Evolutionary conservation across 2,329 filamentous ascomycete genomes (phyloP), one percentile per base, ranked within the genome.

Genomic region (Cordyceps tenuipes): DNA sequence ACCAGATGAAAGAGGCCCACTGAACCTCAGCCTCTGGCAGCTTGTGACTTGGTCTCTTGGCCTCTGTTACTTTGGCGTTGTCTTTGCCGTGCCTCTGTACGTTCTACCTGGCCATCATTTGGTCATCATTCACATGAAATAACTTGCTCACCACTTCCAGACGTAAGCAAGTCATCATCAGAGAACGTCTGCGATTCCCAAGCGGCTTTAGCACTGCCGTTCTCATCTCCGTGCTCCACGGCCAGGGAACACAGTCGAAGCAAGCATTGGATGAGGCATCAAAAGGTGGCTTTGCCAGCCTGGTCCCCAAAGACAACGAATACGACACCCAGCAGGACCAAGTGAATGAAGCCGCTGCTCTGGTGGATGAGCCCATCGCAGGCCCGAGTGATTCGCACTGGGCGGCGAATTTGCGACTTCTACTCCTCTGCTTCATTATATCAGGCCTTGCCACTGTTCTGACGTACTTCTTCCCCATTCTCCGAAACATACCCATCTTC

Each of bases 121-220:
- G 54, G 21, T 29, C 39, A 15, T 9, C 7, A 34, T 6, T 26
- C 3, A 47, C 4, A 15, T 10, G 7, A 12, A 7, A 8, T 3
- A 41, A 19, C 19, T 62, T 21, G 44, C 64, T 51, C 41, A 50
- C 46, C 13, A 26, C 7, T 15, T 34, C 17, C 29, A 83, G 80
- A 59, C 82, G 94, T 51, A 88, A 86, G 60, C 91, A 99, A 75
- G 92, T 97, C 59, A 95, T 99, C 62, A 90, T 99, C 59, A 78
- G 89, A 61, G 94, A 99, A 75, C 89, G 92, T 70, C 75, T 99
- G 61, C 94, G 90, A 69, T 99, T 99, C 66, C 94, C 94, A 0
- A 96, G 90, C 67, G 94, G 94, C 1, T 97, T 95, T 59, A 95
- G 94, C 53, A 97, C 94, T 1, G 94, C 94, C 0, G 82, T 97